Base-by-base conservation (phyloP, 2,329 filamentous ascomycete genomes). In the Zymoseptoria passerinii region DNA sequence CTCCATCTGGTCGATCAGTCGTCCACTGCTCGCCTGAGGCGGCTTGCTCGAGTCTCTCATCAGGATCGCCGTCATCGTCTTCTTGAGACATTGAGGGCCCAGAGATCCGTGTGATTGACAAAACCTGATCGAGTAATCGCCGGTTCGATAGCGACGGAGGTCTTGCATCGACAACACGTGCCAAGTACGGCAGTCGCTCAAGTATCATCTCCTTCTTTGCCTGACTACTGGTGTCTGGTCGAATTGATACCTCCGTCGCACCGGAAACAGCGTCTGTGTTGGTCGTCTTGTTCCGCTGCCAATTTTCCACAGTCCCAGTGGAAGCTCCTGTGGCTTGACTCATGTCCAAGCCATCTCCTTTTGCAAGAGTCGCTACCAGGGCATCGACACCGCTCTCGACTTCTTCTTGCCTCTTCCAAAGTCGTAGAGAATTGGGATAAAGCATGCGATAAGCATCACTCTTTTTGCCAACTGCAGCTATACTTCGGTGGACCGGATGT, bases 341-440 rank as follows among this genome's bases (percentile, higher is more conserved):
- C 79, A 80, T 19, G 86, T 74, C 53, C 80, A 81, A 0, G 80
- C 77, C 0, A 85, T 51, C 51, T n/a, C 50, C 56, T 6, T 48
- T 48, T 18, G 55, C 28, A 4, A 65, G 48, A 40, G 55, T 62
- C 9, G 53, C 52, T 10, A 60, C 83, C 80, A 88, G 89, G 58
- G 86, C 68, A 58, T 90, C 87, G 0, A 95, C 76, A 1, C 90
- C 72, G 0, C 83, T 85, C 61, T 90, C 87, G 5, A 92, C 80
- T 70, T 96, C 92, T 70, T 97, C 92, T 62, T 84, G 87, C 57
- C 85, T 82, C 60, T 87, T 82, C 90, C 92, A 96, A 9, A 96
- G 74, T 66, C 90, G 90, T 49, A 95, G 76, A 57, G 88, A 90
- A 0, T 85, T 85, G 0, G 94, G 94, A 68, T 94, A 99, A 65